phyloP scores from a whole-genome alignment of 2,329 filamentous ascomycete species.

The Paraphaeosphaeria sporulosa region DNA sequence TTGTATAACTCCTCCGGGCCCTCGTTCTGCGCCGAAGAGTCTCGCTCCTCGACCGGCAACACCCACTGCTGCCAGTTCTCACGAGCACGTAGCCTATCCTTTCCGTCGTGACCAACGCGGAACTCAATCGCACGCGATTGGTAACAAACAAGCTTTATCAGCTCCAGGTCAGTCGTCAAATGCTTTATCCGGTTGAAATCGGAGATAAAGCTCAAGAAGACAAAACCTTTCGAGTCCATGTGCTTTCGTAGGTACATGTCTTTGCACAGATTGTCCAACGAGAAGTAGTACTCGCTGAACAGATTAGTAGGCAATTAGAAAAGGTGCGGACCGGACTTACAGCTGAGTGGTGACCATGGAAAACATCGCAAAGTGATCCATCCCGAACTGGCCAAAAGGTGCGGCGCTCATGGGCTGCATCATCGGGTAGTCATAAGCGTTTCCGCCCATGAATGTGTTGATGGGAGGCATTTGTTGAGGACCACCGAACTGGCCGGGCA shows the following conservation, averaged over 20 bases:
- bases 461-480: slow-evolving; percentile 52
- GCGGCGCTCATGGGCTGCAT: slow-evolving; percentile 65
- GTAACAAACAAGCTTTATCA: slow-evolving; percentile 78
- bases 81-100: slow-evolving; percentile 78
- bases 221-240: slow-evolving; percentile 96
- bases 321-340: slow-evolving; percentile 46
- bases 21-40: slow-evolving; percentile 75
- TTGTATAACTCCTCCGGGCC: slow-evolving; percentile 64
- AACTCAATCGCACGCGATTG: slow-evolving; percentile 78
- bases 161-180: slow-evolving; percentile 73
- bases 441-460: slow-evolving; percentile 59
- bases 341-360: slow-evolving; percentile 67
- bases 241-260: slow-evolving; percentile 86
- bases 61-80: slow-evolving; percentile 85
- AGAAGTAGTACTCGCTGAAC: slow-evolving; percentile 91
- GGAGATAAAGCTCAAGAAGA: slow-evolving; percentile 78
- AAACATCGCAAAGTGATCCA: slow-evolving; percentile 65
- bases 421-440: slow-evolving; percentile 63
- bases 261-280: slow-evolving; percentile 92
- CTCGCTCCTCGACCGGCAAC: slow-evolving; percentile 73
- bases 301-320: slow-evolving; percentile 26
- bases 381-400: slow-evolving; percentile 65
- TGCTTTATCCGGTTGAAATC: slow-evolving; percentile 85
- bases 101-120: slow-evolving; percentile 74
- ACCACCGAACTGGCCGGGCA: slow-evolving; percentile 42